phyloP scores from a whole-genome alignment of 306 rosid genomes.

The Corylus heterophylla region DNA sequence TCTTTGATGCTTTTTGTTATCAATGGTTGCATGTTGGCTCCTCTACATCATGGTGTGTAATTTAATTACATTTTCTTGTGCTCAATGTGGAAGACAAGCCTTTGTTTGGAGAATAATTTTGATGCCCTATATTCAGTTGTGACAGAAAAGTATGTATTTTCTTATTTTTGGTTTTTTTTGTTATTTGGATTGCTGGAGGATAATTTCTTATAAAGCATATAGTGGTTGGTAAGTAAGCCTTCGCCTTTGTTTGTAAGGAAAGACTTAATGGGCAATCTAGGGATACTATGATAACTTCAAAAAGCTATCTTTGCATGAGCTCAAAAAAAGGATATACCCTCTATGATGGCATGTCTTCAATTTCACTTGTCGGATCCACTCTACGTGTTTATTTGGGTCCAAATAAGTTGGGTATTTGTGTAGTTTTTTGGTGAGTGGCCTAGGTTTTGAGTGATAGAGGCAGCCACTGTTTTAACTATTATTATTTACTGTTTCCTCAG shows the following conservation, averaged over 20 bases:
- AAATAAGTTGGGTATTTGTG: neutral
- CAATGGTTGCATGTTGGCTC: neutral
- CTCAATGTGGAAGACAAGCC: neutral
- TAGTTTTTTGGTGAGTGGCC: neutral
- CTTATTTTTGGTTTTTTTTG: neutral
- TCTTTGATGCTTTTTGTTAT: neutral
- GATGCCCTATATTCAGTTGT: neutral
- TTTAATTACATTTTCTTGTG: neutral
- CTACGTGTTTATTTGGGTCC: neutral
- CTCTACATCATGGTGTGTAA: neutral
- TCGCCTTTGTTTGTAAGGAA: neutral
- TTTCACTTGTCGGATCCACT: neutral
- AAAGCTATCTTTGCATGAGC: too few relatives aligned
- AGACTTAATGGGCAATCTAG: neutral
- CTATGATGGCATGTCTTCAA: neutral
- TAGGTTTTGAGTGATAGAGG: neutral
- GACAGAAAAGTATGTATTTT: neutral
- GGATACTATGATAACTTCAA: too few relatives aligned
- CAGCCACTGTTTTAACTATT: too few relatives aligned
- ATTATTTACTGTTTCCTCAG: too few relatives aligned
- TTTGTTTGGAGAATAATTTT: neutral
- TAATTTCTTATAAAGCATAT: neutral
- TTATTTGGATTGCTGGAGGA: neutral
- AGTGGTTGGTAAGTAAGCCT: neutral
- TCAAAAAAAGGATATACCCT: neutral